A percentile compares a stretch with the other conserved stretches of the same genome.
Evolutionary conservation across 2,329 filamentous ascomycete species (phyloP).

Genomic region (Penicillium sp.): DNA sequence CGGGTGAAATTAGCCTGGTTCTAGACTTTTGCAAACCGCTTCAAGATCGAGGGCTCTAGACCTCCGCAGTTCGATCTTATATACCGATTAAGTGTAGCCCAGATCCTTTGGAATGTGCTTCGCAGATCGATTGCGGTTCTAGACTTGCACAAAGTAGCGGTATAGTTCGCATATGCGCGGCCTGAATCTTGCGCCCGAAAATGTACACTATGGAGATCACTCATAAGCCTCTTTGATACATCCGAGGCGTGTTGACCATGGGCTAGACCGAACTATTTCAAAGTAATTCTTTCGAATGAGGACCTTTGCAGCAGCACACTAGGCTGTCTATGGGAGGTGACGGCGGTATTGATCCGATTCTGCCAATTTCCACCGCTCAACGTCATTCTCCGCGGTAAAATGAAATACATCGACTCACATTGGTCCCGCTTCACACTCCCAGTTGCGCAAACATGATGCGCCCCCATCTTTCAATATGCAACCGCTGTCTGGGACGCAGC

Average conservation of each 20-base stretch:
- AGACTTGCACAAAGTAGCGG: neutral
- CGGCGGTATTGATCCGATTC: constrained; percentile 12
- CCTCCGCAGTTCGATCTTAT: neutral
- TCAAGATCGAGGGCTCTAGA: neutral
- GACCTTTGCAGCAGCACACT: no score
- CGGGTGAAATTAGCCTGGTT: neutral
- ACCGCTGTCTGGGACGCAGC: constrained; percentile 27
- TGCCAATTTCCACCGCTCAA: constrained; percentile 29
- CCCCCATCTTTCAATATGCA: constrained; percentile 30
- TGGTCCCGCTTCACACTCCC: constrained; percentile 4
- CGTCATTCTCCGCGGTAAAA: constrained; percentile 30
- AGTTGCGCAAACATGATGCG: constrained; percentile 32
- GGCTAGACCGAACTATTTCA: neutral
- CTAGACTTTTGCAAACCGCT: neutral
- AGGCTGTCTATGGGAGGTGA: no score
- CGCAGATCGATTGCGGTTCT: neutral
- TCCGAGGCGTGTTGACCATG: neutral
- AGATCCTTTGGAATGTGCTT: neutral
- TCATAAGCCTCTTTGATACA: neutral
- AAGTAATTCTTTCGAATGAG: no score
- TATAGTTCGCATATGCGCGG: neutral
- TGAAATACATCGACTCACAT: constrained; percentile 16
- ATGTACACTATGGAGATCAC: no score
- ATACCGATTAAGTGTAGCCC: neutral
- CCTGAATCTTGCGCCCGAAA: neutral